These are phyloP conservation scores for Mycothermus thermophilus DNA, from an alignment of 495 filamentous ascomycete species.

Conservation along the genomic window DNA sequence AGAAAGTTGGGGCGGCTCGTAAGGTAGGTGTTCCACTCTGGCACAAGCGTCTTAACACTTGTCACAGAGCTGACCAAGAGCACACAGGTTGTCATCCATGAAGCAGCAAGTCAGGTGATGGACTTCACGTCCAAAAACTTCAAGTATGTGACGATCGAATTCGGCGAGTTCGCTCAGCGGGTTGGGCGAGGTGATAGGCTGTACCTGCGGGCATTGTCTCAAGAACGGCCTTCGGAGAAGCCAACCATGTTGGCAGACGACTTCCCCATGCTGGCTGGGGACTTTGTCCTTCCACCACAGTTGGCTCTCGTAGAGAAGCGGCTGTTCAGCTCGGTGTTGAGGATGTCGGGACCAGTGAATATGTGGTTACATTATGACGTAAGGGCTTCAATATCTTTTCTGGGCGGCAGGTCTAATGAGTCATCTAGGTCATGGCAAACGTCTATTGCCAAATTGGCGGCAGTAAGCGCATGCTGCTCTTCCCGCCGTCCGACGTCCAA, in stretches of 20 bases:
- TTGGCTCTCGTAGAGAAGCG: conserved; percentile 45
- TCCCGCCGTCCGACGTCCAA: conserved; percentile 60
- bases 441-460: conserved; percentile 70
- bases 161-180: conserved; percentile 53
- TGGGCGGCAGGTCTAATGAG: too few relatives aligned
- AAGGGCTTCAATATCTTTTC: too few relatives aligned
- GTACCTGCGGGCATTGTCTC: conserved; percentile 65
- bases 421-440: conserved; percentile 83
- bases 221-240: conserved; percentile 48
- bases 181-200: conserved; percentile 45
- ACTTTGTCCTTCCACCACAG: conserved; percentile 56
- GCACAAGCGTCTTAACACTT: too few relatives aligned
- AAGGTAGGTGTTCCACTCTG: too few relatives aligned
- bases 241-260: conserved; percentile 55
- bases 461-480: conserved; percentile 57
- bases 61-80: conserved; percentile 4
- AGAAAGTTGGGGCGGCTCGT: conserved; percentile 48
- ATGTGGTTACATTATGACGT: conserved; percentile 94
- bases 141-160: conserved; percentile 51
- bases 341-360: conserved; percentile 67
- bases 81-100: conserved; percentile 53
- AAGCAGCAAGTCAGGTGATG: conserved; percentile 50
- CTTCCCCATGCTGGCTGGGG: conserved; percentile 52
- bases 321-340: conserved; percentile 65
- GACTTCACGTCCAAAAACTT: conserved; percentile 78